A percentile compares a stretch with the other conserved stretches of the same genome.
Conservation (phyloP, 2,329 filamentous ascomycete genomes). For the Magnaporthiopsis incrustans region DNA sequence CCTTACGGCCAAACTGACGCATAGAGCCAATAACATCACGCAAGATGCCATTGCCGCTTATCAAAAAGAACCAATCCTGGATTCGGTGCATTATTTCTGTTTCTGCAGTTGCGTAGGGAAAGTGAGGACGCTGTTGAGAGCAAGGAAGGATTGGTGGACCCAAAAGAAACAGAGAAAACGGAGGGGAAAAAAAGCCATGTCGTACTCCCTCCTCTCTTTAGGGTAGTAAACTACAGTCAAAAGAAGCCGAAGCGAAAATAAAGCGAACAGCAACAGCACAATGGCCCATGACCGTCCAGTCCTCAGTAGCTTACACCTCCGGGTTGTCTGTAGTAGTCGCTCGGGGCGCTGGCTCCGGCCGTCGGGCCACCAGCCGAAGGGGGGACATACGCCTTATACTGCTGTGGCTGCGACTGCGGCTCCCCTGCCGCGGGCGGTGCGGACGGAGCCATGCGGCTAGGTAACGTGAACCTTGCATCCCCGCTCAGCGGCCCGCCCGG, state of each 20-base stretch:
- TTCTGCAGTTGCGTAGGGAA: neutral
- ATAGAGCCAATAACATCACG: no score
- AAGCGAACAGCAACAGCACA: neutral
- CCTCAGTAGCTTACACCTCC: conserved; percentile 14
- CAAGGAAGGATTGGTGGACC: neutral
- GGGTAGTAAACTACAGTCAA: neutral
- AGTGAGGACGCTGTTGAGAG: neutral
- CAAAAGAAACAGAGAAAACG: neutral
- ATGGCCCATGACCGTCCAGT: neutral
- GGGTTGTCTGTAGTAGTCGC: conserved; percentile 47
- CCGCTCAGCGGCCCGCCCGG: conserved; percentile 27
- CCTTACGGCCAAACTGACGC: no score
- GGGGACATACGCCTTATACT: conserved; percentile 53
- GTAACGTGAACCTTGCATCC: conserved; percentile 38
- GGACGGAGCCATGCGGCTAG: conserved; percentile 21
- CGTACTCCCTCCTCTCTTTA: neutral
- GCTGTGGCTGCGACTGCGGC: conserved; percentile 30
- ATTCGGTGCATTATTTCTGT: neutral
- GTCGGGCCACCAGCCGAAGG: conserved; percentile 16
- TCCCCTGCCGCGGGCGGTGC: conserved; percentile 12
- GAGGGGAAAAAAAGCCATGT: neutral
- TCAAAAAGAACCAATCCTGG: neutral
- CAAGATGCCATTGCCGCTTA: no score
- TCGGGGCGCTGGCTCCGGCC: conserved; percentile 38
- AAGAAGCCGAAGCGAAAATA: neutral